Conservation (phyloP, 1,139 yeast genomes). For the Hansenula sp. region DNA sequence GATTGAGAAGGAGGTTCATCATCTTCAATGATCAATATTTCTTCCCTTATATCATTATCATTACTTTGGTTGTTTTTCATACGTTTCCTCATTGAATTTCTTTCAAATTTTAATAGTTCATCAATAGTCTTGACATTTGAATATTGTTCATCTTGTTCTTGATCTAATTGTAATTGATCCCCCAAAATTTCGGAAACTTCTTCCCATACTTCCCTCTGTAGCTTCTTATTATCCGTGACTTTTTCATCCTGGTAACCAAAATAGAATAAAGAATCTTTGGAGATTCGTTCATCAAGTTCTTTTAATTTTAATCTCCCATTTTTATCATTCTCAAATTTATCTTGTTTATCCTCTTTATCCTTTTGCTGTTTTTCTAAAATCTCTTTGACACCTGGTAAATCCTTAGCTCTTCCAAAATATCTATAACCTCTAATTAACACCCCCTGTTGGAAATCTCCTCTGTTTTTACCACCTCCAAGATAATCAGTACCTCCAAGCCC, state of each 20-base stretch:
- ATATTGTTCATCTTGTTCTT: conserved; percentile 2
- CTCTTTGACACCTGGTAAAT: conserved; percentile 70
- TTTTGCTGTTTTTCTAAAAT: conserved; percentile 37
- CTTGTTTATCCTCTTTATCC: conserved; percentile 22
- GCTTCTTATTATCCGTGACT: conserved; percentile 25
- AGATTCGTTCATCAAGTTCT: conserved; percentile 25
- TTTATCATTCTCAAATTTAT: conserved; percentile 22
- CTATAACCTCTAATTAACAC: conserved; percentile 28
- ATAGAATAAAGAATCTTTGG: conserved; percentile 29
- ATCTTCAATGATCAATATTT: background rate
- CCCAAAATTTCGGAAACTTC: conserved; percentile 11
- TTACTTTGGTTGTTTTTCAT: background rate
- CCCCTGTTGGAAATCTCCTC: conserved; percentile 18
- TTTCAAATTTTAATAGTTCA: conserved; percentile 16
- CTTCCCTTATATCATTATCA: background rate
- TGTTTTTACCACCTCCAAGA: conserved; percentile 21
- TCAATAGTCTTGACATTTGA: conserved; percentile 8
- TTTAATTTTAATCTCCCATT: conserved; percentile 13
- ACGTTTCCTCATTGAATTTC: conserved; percentile 15
- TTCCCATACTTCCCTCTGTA: conserved; percentile 20
- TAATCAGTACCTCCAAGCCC: conserved; percentile 70
- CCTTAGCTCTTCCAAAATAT: conserved; percentile 83
- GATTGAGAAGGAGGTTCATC: conserved; percentile 12
- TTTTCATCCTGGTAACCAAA: conserved; percentile 45
- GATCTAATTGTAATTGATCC: conserved; percentile 9